Percentiles rank a stretch among this genome's conserved stretches.
Conservation (phyloP, 2,329 filamentous ascomycete species). For the Teratosphaeria destructans region DNA sequence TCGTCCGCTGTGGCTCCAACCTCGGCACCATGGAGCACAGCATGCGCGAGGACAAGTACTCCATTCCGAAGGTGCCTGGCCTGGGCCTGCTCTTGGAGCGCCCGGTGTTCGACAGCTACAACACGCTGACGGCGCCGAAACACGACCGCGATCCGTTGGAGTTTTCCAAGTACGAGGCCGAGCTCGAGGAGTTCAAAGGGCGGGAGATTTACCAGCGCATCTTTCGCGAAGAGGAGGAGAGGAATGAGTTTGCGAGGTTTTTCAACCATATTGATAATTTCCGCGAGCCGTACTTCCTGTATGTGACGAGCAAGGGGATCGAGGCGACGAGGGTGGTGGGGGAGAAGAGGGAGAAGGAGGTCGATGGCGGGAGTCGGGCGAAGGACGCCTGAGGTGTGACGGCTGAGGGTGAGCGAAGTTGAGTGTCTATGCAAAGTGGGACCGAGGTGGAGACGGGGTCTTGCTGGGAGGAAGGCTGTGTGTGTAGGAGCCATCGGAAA, state of each 20-base stretch:
- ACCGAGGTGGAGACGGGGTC: too few relatives aligned
- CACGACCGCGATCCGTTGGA: constrained; percentile 60
- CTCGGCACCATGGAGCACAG: constrained; percentile 59
- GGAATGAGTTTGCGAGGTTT: constrained; percentile 55
- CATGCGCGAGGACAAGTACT: constrained; percentile 61
- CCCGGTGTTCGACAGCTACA: constrained; percentile 86
- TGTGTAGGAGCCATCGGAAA: too few relatives aligned
- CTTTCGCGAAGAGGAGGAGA: constrained; percentile 74
- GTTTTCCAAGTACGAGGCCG: constrained; percentile 65
- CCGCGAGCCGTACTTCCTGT: constrained; percentile 39
- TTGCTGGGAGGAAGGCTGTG: too few relatives aligned
- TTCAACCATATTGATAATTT: constrained; percentile 43
- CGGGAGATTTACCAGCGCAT: constrained; percentile 85
- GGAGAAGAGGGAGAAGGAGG: neutral
- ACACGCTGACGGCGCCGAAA: constrained; percentile 55
- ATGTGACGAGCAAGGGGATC: constrained; percentile 39
- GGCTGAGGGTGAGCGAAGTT: too few relatives aligned
- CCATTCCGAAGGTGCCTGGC: constrained; percentile 88
- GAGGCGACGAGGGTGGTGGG: constrained; percentile 25
- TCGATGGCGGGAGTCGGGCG: too few relatives aligned
- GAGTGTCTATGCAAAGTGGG: too few relatives aligned
- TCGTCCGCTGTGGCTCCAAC: constrained; percentile 69
- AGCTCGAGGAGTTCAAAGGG: constrained; percentile 84
- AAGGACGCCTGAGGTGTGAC: too few relatives aligned
- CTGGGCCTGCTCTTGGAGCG: constrained; percentile 79